These are phyloP conservation scores for Lactarius hengduanensis DNA, from an alignment of 768 basidiomycete species.

Conservation along the genomic window DNA sequence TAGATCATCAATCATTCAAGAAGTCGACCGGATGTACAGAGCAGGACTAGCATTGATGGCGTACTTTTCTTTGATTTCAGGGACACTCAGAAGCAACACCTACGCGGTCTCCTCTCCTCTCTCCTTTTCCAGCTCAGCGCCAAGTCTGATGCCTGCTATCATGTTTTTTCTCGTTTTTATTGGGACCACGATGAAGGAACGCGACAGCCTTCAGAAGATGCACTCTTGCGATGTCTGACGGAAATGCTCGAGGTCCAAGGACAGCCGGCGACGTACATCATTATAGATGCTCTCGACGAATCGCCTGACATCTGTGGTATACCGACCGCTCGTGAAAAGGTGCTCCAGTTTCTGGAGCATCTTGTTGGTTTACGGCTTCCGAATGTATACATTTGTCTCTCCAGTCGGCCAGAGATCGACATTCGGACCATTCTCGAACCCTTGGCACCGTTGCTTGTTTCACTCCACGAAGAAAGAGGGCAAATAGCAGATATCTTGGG, in stretches of 20 bases:
- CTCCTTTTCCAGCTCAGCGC: too few relatives aligned
- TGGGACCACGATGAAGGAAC: background rate
- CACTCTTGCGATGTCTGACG: background rate
- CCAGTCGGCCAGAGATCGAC: background rate
- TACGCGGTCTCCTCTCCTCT: too few relatives aligned
- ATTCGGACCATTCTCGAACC: background rate
- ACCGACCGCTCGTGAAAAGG: background rate
- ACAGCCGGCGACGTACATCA: too few relatives aligned
- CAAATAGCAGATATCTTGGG: background rate
- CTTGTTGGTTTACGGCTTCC: background rate
- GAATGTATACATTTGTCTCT: slow-evolving; percentile 5
- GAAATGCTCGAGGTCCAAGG: slow-evolving; percentile 2
- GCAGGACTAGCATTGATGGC: background rate
- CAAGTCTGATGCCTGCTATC: too few relatives aligned
- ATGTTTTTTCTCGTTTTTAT: slow-evolving; percentile 1
- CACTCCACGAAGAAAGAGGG: slow-evolving; percentile 11
- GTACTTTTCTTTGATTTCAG: too few relatives aligned
- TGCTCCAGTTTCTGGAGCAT: background rate
- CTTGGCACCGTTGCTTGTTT: background rate
- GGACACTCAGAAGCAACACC: too few relatives aligned
- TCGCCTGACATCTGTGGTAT: too few relatives aligned
- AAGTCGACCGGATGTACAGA: slow-evolving; percentile 8
- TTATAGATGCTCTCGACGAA: too few relatives aligned
- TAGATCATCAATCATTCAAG: slow-evolving; percentile 11
- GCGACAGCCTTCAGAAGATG: slow-evolving; percentile 2